Base-by-base conservation (phyloP, 2,329 filamentous ascomycete genomes). In the Epichloe elymi region DNA sequence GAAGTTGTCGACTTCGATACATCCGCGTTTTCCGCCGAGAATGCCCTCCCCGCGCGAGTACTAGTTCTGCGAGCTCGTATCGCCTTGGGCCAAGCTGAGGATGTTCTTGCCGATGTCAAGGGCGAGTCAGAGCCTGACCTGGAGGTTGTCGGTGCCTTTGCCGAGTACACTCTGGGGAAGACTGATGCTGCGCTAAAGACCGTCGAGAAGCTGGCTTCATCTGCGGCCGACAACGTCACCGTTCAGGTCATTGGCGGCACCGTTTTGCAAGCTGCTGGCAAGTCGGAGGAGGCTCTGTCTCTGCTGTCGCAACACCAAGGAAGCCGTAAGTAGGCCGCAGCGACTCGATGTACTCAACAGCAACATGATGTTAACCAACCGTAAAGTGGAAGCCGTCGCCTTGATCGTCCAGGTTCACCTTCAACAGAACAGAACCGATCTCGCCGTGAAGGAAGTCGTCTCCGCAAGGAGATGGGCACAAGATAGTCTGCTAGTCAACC, bases 361-460 rank as follows among this genome's bases (percentile, higher is more conserved):
- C 38, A 14, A 5, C 5, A n/a, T 51, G 53, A 62, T 64, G 54
- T 67, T 54, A 38, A 39, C 20, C 40, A 47, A n/a, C 38, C 38
- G n/a, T 47, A 19, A 52, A 82, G 79, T 83, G 53, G 80, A 83
- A 58, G 85, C 88, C 50, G 88, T 96, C 49, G 85, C 90, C 43
- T 72, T 97, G 55, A 90, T 93, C 57, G 83, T 90, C 33, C 91
- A 98, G 67, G 94, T 97, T 59, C 85, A 96, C 63, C 82, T 97
- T 10, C 79, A 87, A 59, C 88, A 95, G 65, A 96, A 96, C 74
- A 81, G 91, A 59, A 85, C 85, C 61, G 91, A 97, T 66, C 80
- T 96, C 46, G 93, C 93, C 1, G 61, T 89, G 12, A 95, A 95
- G 69, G 91, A 96, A 70, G 89, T 95, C 38, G 74, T 82, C 48